These are phyloP conservation scores for Saccharomycopsis hybrid DNA, from an alignment of 1,139 yeast species.

Conservation along the genomic window DNA sequence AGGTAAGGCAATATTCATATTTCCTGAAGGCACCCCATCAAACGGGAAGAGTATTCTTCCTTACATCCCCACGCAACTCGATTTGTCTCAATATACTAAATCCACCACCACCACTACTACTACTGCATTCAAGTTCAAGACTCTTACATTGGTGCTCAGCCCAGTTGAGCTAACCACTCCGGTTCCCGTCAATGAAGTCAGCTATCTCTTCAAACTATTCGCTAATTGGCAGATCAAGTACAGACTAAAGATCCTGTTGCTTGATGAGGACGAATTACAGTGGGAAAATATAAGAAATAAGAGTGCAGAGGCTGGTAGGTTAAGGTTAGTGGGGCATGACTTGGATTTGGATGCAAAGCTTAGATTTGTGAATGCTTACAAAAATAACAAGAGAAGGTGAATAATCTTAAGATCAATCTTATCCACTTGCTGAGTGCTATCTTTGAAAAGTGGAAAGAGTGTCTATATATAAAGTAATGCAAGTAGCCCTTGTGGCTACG, in stretches of 20 bases:
- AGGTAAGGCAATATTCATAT: conserved; percentile 33
- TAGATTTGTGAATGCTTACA: conserved; percentile 8
- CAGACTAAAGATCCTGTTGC: conserved; percentile 8
- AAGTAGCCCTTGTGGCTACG: too few species aligned
- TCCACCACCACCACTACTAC: too few species aligned
- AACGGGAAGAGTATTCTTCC: conserved; percentile 58
- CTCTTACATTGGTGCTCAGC: conserved; percentile 6
- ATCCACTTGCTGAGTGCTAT: too few species aligned
- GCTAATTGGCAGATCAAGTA: conserved; percentile 5
- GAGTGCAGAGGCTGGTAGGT: conserved; percentile 9
- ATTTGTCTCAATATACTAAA: too few species aligned
- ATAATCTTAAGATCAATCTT: too few species aligned
- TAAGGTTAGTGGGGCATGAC: conserved; percentile 15
- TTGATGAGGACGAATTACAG: background rate
- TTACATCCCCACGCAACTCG: conserved; percentile 22
- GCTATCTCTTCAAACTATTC: conserved; percentile 9
- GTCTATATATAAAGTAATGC: too few species aligned
- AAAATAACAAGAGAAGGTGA: background rate
- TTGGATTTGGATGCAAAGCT: conserved; percentile 8
- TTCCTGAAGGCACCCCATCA: conserved; percentile 66
- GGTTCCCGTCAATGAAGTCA: conserved; percentile 9
- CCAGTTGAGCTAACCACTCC: conserved; percentile 19
- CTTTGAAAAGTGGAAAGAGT: too few species aligned
- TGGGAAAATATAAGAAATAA: conserved; percentile 5
- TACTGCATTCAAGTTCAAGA: conserved; percentile 4